phyloP scores from a whole-genome alignment of 2,329 filamentous ascomycete genomes.

The Apiospora pterosperma region DNA sequence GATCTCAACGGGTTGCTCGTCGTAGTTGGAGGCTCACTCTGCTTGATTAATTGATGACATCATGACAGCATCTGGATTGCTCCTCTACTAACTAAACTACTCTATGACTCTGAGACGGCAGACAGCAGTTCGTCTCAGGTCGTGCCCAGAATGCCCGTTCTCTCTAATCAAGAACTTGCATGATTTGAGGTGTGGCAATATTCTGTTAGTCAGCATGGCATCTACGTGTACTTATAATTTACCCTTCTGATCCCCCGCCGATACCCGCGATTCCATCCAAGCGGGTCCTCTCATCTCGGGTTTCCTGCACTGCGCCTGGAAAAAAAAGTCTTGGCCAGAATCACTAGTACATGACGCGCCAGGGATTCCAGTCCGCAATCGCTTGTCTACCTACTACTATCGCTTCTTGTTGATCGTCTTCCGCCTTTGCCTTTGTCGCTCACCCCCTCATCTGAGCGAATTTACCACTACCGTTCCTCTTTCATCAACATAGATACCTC shows the following conservation, averaged over 20 bases:
- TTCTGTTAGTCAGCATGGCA: not conserved
- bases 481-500: not conserved
- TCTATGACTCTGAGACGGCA: too few species aligned
- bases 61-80: not conserved
- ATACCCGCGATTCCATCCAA: not conserved
- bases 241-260: not conserved
- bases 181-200: not conserved
- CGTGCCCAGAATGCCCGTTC: not conserved
- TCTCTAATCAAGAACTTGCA: not conserved
- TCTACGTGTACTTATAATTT: too few species aligned
- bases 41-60: not conserved
- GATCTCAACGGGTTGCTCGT: not conserved
- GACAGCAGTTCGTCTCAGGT: too few species aligned
- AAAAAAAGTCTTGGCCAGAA: conserved; percentile 2
- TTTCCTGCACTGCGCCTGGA: not conserved
- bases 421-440: not conserved
- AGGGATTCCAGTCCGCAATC: not conserved
- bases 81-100: not conserved
- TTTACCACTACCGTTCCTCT: not conserved
- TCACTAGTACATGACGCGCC: not conserved
- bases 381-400: not conserved
- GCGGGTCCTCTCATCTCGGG: not conserved
- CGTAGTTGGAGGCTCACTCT: not conserved
- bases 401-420: not conserved
- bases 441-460: conserved; percentile 9